Evolutionary conservation across 2,329 filamentous ascomycete species (phyloP), one percentile per base, ranked within the genome.

Genomic region (Trichoderma sp.): DNA sequence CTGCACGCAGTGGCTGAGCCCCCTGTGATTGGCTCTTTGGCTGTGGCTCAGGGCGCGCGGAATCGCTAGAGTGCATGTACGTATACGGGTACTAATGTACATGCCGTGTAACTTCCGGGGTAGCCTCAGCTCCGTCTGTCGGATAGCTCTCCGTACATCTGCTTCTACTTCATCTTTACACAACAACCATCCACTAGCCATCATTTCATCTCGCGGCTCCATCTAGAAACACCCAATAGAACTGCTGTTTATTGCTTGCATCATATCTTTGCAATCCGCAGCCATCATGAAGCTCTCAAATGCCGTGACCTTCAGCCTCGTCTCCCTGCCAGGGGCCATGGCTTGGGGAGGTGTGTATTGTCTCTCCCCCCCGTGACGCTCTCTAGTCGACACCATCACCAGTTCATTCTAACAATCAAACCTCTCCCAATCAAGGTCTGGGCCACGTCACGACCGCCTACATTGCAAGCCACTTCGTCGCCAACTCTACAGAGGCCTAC

Each of bases 391-490:
- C 25, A 39, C 19, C 29, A 34, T 67, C 68, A 22, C 22, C 35
- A 35, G 32, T 4, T 4, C 25, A 8, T 53, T 48, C 56, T 67
- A 35, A 69, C 64, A 61, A 13, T 25, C 19, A n/a, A 6, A 7
- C 2, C 53, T 50, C 64, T 64, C 27, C 27, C 2, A 27, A 54
- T 48, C 19, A 68, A 87, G 86, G 85, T 70, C 82, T 90, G 66
- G 89, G 89, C 2, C 89, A 91, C 76, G 87, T 89, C 73, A 87
- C 88, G 4, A 85, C 89, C 8, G 89, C 87, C 50, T 89, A 88
- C 73, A 74, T 91, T 25, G 88, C 89, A 12, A 83, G 82, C 71
- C 84, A 84, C 74, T 86, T 90, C 72, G 86, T 91, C 60, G 77
- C 84, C 64, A 81, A 84, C 39, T 76, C 81, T 34, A 90, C 88